Base-by-base conservation (phyloP, 148 eudicot species). In the Tetragonia tetragonoides region DNA sequence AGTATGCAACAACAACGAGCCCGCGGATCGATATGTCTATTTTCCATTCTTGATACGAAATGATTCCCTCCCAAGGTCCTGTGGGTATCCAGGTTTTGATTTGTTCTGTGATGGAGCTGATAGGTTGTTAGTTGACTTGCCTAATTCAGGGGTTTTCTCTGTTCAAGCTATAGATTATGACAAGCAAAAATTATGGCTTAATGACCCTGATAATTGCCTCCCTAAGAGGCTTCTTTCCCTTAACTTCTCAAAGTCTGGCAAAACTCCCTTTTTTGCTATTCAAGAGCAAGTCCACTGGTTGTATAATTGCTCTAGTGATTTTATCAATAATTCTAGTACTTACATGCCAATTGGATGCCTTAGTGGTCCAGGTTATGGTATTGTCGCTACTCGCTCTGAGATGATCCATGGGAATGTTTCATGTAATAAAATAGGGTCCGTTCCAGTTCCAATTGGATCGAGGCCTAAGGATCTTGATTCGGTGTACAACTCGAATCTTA, bases 301-400 rank as follows among this genome's bases (percentile, higher is more conserved):
- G 40, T 79, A 70, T 67, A 83, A 83, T 71, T 83, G 85, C 78
- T 74, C 85, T 0, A 74, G 39, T 68, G 75, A 74, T 41, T 74
- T 47, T 20, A 28, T 56, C 42, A 39, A 63, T 11, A 39, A 63
- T 11, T 17, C 75, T 2, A 9, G 44, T 15, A 4, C 16, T 34
- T 49, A 54, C 49, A 17, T 82, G 37, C 87, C 85, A 0, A 81
- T 88, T 66, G 77, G 60, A 16, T 90, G 94, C 44, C 34, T 90
- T 39, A 88, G 91, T 59, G 83, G 81, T 37, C 46, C 56, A 14
- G 51, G 24, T 16, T 77, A 88, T 68, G 70, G 83, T 17, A 88
- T 87, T 39, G 73, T 82, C 49, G 93, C 90, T 60, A 67, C 72
- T 67, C 42, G 70, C 2, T 4, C 17, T 12, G 80, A 83, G n/a